Evolutionary conservation across 306 rosid genomes (phyloP), one percentile per base, ranked within the genome.

Genomic region (Glycyrrhiza uralensis): DNA sequence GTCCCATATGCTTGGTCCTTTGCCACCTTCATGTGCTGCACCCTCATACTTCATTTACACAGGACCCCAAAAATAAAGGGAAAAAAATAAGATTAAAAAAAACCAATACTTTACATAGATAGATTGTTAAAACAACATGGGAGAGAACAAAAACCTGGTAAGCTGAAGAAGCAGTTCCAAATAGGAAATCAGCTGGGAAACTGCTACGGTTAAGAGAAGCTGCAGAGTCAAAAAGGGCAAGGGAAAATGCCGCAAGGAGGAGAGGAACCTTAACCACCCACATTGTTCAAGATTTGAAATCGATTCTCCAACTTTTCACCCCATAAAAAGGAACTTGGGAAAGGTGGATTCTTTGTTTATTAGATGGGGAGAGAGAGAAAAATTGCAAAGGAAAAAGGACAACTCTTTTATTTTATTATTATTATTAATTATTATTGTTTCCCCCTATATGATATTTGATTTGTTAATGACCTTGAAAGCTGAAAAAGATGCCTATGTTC

Each of bases 1-100:
- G 76, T 89, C 95, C 95, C 95, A 89, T 12, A 79, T 76, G 66
- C 95, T 82, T 4, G 91, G 91, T 3, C 87, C 87, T 32, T 73
- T 86, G 0, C 95, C 95, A 56, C 85, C 91, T 81, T 66, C 74
- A 45, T 26, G 44, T 19, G 89, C 88, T 20, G 89, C 85, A 76
- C 78, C 81, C 57, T 81, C 81, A 71, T 64, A 70, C 85, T 81
- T 76, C 30, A 81, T 2, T 38, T 35, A 35, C n/a, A 35, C 41
- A 7, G 8, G 2, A 38, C 3, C 49, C 44, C 41, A 36, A 36
- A 12, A 4, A 51, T 1, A 35, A n/a, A 4, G 4, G 30, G 6
- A 60, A 58, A 12, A 3, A 46, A 6, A 50, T 24, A 28, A 80
- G 80, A 80, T 59, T 67, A 51, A n/a, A n/a, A n/a, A n/a, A n/a